Evolutionary conservation across 2,329 filamentous ascomycete species (phyloP), one percentile per base, ranked within the genome.

Genomic region (Alternaria sp.): DNA sequence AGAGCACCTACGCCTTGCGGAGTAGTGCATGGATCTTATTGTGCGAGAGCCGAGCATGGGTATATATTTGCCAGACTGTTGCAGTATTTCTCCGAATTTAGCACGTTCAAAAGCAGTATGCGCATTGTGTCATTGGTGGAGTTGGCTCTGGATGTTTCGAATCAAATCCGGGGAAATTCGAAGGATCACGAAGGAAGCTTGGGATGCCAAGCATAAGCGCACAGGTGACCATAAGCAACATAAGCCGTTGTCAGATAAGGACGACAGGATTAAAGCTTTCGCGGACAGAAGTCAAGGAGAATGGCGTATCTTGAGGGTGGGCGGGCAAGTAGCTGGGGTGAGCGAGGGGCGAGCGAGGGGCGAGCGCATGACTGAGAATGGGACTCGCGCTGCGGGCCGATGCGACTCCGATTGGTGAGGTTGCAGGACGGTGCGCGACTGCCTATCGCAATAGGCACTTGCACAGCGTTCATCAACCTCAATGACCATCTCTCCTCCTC

Each of bases 1-100:
- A 34, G 45, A 49, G 45, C 45, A 49, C 45, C 45, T 49, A 34
- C 45, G 45, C 45, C 45, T 49, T 49, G 28, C 45, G 45, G 45
- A 49, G 45, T 49, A 49, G 45, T 49, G 45, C 11, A 4, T 6
- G 28, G 18, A 22, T 30, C 6, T 22, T 30, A 49, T 49, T 34
- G 45, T 25, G 34, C 28, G 1, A 14, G 28, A 49, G 12, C 45
- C 45, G 28, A 49, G 45, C 28, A 49, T 49, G 45, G 45, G 45
- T 49, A 49, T 49, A 16, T 49, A 49, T 22, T 10, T 16, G 1
- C 28, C 28, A 30, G 20, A 14, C 11, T 28, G 16, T 49, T 49
- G 45, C 20, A 49, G 45, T 34, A 49, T 20, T 49, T 22, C 28
- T 49, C 45, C 45, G 45, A 49, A 18, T 10, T 20, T 49, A 49